Percentiles rank a stretch among this genome's conserved stretches.
phyloP scores from a whole-genome alignment of 495 filamentous ascomycete species.

The Penicillium chermesinum region DNA sequence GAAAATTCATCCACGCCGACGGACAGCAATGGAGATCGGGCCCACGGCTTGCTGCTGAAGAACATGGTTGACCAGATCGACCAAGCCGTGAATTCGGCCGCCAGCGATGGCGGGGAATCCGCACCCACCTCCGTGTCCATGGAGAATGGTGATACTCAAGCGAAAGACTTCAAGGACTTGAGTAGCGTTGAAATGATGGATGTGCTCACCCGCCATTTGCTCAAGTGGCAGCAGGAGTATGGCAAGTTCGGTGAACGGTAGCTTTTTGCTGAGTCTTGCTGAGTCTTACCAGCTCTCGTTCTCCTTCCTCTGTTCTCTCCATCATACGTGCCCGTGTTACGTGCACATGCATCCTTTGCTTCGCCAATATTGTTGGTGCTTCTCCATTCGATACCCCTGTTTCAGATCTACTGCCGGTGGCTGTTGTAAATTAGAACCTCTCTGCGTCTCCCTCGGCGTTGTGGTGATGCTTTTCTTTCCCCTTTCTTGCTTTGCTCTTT shows the following conservation, averaged over 20 bases:
- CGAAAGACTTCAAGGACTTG: slow-evolving; percentile 60
- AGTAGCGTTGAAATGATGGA: slow-evolving; percentile 80
- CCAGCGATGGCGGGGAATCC: slow-evolving; percentile 28
- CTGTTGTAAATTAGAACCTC: slow-evolving; percentile 23
- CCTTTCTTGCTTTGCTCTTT: slow-evolving; percentile 2
- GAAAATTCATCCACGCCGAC: slow-evolving; percentile 38
- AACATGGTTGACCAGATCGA: slow-evolving; percentile 36
- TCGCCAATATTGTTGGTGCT: slow-evolving; percentile 10
- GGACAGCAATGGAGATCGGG: slow-evolving; percentile 29
- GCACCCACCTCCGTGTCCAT: slow-evolving; percentile 27
- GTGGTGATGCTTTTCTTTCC: neutral
- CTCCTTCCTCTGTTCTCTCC: neutral
- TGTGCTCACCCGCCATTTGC: slow-evolving; percentile 63
- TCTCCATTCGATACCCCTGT: slow-evolving; percentile 27
- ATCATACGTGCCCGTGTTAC: slow-evolving; percentile 11
- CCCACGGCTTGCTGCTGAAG: slow-evolving; percentile 34
- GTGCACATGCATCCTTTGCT: slow-evolving; percentile 7
- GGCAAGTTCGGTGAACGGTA: slow-evolving; percentile 51
- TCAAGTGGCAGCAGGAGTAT: slow-evolving; percentile 71
- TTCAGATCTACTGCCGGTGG: slow-evolving; percentile 9
- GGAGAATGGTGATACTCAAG: slow-evolving; percentile 25
- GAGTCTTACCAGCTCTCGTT: neutral
- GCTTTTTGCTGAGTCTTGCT: slow-evolving; percentile 2
- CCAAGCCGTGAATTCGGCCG: slow-evolving; percentile 19
- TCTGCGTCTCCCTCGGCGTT: slow-evolving; percentile 9